A percentile compares a stretch with the other conserved stretches of the same genome.
Evolutionary conservation across 2,329 filamentous ascomycete species (phyloP).

Genomic region (Pseudogymnoascus sp.): DNA sequence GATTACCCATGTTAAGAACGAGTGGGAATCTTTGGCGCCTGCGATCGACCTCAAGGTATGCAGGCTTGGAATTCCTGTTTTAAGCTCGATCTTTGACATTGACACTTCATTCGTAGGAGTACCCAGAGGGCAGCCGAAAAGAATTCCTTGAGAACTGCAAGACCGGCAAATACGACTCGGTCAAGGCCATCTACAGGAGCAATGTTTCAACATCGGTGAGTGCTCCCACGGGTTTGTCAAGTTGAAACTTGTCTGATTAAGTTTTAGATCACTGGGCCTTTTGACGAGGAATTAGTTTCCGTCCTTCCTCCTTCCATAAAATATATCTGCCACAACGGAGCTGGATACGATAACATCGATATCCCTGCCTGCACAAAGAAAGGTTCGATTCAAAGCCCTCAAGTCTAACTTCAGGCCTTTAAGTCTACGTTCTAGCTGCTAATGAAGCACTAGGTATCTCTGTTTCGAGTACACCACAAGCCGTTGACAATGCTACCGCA

Average conservation of each 20-base stretch:
- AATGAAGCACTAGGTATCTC: constrained; percentile 34
- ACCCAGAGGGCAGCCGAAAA: constrained; percentile 43
- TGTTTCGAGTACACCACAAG: constrained; percentile 67
- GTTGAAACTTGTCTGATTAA: background rate
- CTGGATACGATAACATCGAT: constrained; percentile 75
- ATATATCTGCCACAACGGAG: constrained; percentile 56
- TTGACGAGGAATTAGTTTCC: constrained; percentile 60
- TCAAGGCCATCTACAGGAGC: constrained; percentile 59
- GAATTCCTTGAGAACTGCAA: constrained; percentile 61
- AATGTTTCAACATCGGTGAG: constrained; percentile 50
- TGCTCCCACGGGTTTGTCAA: background rate
- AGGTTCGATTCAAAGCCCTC: constrained; percentile 46
- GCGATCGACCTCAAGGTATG: constrained; percentile 8
- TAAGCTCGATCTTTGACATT: background rate
- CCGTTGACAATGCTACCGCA: constrained; percentile 71
- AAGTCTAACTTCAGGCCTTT: background rate
- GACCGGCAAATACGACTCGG: constrained; percentile 54
- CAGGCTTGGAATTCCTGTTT: background rate
- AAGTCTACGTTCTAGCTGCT: background rate
- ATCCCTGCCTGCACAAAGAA: constrained; percentile 52
- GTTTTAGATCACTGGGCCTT: constrained; percentile 46
- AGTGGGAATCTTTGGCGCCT: constrained; percentile 20
- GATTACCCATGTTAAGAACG: constrained; percentile 19
- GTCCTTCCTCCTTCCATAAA: constrained; percentile 41
- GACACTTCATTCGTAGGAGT: constrained; percentile 15